A percentile compares a stretch with the other conserved stretches of the same genome.
These are phyloP conservation scores for Pharus latifolius DNA, from an alignment of 176 grass and related monocot genomes.

Conservation along the genomic window DNA sequence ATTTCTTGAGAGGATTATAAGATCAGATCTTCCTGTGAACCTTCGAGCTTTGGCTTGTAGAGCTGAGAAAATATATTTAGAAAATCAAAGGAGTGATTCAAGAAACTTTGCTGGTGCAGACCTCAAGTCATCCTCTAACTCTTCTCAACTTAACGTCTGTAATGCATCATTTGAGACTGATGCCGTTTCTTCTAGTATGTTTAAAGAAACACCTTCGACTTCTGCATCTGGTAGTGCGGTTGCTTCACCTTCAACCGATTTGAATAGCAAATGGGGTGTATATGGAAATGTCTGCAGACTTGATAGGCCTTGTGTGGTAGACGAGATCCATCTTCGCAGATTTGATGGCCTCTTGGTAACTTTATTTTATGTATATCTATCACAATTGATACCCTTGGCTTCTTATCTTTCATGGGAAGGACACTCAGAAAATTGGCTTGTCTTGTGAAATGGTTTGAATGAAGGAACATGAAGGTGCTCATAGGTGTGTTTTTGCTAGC, in stretches of 20 bases:
- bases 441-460: constrained; percentile 20
- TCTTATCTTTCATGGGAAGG: not conserved
- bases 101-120: constrained; percentile 23
- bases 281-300: constrained; percentile 89
- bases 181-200: constrained; percentile 23
- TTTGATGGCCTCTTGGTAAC: constrained; percentile 90
- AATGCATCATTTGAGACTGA: constrained; percentile 13
- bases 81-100: constrained; percentile 35
- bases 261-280: constrained; percentile 66
- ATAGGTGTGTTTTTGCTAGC: constrained; percentile 89
- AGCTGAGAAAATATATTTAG: constrained; percentile 58
- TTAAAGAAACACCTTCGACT: constrained; percentile 24
- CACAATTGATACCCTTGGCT: not conserved
- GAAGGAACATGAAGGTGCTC: constrained; percentile 91
- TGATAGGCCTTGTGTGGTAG: constrained; percentile 75
- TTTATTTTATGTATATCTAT: constrained; percentile 9
- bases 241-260: constrained; percentile 36
- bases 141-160: constrained; percentile 20
- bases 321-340: constrained; percentile 95
- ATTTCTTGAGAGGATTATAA: constrained; percentile 95
- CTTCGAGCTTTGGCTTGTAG: constrained; percentile 66
- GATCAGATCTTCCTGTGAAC: constrained; percentile 87
- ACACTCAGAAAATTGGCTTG: constrained; percentile 19
- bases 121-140: constrained; percentile 5
- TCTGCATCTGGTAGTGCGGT: constrained; percentile 25